Evolutionary conservation across 2,329 filamentous ascomycete species (phyloP).

Genomic region (Aotearoamyces nothofagi): DNA sequence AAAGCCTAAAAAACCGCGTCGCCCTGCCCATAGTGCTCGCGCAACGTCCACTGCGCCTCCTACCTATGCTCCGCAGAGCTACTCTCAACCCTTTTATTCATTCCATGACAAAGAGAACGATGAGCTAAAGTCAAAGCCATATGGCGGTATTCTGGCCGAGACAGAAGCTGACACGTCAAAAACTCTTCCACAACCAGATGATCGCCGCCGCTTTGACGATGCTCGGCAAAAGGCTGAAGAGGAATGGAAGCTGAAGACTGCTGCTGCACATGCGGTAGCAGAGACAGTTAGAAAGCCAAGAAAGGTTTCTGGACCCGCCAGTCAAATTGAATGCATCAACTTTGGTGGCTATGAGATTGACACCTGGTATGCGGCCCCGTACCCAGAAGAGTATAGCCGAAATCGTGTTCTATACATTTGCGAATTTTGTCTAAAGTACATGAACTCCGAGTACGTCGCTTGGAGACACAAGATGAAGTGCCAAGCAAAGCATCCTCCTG

Average conservation of each 20-base stretch:
- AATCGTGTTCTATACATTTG: slow-evolving; percentile 97
- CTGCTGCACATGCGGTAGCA: slow-evolving; percentile 52
- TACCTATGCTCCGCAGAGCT: slow-evolving; percentile 24
- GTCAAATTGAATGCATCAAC: slow-evolving; percentile 97
- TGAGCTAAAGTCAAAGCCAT: slow-evolving; percentile 82
- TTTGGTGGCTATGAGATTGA: slow-evolving; percentile 97
- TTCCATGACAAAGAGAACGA: slow-evolving; percentile 83
- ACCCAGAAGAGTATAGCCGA: slow-evolving; percentile 94
- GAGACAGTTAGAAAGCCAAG: slow-evolving; percentile 50
- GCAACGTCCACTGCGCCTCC: slow-evolving; percentile 22
- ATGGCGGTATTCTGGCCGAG: slow-evolving; percentile 84
- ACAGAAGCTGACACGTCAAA: slow-evolving; percentile 81
- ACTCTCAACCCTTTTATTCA: slow-evolving; percentile 70
- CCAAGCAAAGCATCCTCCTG: slow-evolving; percentile 87
- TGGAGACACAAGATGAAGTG: slow-evolving; percentile 98
- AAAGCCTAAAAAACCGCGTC: slow-evolving; percentile 34
- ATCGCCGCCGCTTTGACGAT: slow-evolving; percentile 76
- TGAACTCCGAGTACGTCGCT: slow-evolving; percentile 97
- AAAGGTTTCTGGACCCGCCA: slow-evolving; percentile 73
- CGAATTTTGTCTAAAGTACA: slow-evolving; percentile 98
- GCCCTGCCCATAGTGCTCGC: slow-evolving; percentile 24
- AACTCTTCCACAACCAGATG: slow-evolving; percentile 66
- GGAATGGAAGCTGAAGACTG: slow-evolving; percentile 64
- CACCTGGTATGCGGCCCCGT: slow-evolving; percentile 96
- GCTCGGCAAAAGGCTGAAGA: slow-evolving; percentile 85